Percentiles rank a stretch among this genome's conserved stretches.
phyloP scores from a whole-genome alignment of 768 basidiomycete species.

The Sarcodon aspratus region DNA sequence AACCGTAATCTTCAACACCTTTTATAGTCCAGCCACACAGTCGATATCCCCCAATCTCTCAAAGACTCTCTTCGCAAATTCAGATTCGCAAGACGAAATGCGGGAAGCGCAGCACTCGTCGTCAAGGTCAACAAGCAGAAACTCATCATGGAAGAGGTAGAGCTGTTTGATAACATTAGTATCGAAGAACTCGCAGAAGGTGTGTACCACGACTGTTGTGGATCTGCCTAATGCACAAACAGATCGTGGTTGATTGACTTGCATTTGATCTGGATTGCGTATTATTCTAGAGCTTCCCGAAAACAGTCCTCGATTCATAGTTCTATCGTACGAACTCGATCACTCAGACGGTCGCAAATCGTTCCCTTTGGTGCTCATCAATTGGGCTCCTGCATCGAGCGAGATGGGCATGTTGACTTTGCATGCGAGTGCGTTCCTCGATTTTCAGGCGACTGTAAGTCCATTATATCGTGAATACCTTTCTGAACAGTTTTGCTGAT shows the following conservation, averaged over 20 bases:
- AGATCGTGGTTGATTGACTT: conserved; percentile 3
- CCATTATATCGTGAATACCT: neutral
- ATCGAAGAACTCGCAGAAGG: conserved; percentile 87
- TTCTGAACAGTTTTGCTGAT: neutral
- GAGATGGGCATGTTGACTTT: conserved; percentile 66
- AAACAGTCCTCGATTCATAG: conserved; percentile 76
- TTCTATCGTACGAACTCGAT: conserved; percentile 73
- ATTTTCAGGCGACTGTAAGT: conserved; percentile 71
- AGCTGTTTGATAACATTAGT: conserved; percentile 63
- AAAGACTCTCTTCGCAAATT: conserved; percentile 79
- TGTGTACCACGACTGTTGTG: conserved; percentile 16
- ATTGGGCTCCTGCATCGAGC: conserved; percentile 75
- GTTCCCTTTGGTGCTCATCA: conserved; percentile 76
- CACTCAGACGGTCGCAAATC: conserved; percentile 78
- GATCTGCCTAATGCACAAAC: neutral
- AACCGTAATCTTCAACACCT: neutral
- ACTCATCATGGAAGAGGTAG: conserved; percentile 75
- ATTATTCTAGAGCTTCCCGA: conserved; percentile 92
- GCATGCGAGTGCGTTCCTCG: conserved; percentile 71
- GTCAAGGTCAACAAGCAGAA: conserved; percentile 86
- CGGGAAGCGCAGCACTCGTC: conserved; percentile 66
- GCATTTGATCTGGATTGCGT: neutral
- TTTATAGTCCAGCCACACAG: conserved; percentile 32
- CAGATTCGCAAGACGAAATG: conserved; percentile 52
- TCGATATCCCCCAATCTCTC: conserved; percentile 75